Percentiles rank a stretch among this genome's conserved stretches.
phyloP scores from a whole-genome alignment of 108 stramenopile genomes.

The Pseudonitzschia pungens region DNA sequence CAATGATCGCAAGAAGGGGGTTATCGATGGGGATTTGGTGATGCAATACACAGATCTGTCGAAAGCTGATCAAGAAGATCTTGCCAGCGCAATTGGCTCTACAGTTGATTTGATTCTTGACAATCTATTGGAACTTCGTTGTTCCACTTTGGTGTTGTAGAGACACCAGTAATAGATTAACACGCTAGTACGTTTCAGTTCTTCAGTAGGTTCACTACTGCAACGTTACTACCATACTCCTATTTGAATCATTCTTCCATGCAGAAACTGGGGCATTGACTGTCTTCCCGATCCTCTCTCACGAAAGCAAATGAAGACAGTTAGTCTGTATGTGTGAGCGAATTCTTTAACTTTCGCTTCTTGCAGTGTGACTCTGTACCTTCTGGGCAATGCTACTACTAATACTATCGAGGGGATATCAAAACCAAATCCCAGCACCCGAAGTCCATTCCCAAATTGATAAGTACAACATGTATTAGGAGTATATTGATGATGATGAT shows the following conservation, averaged over 20 bases:
- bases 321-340: too few relatives aligned
- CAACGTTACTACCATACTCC: neutral
- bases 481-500: too few relatives aligned
- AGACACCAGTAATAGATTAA: neutral
- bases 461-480: too few relatives aligned
- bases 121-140: slow-evolving; percentile 84
- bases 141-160: slow-evolving; percentile 50
- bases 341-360: too few relatives aligned
- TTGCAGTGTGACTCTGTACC: too few relatives aligned
- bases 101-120: slow-evolving; percentile 90
- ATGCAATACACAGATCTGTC: slow-evolving; percentile 78
- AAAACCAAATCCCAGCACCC: too few relatives aligned
- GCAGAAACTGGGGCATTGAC: too few relatives aligned
- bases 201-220: neutral
- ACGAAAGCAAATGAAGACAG: too few relatives aligned
- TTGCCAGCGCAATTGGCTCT: slow-evolving; percentile 93
- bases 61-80: slow-evolving; percentile 85
- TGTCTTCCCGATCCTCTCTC: too few relatives aligned
- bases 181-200: neutral
- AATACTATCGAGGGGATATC: too few relatives aligned
- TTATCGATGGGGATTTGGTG: slow-evolving; percentile 90
- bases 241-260: neutral
- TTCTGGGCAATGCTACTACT: too few relatives aligned
- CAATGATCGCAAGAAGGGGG: slow-evolving; percentile 86
- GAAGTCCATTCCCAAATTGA: too few relatives aligned